Evolutionary conservation across 2,329 filamentous ascomycete species (phyloP).

Genomic region (Scedosporium aurantiacum): DNA sequence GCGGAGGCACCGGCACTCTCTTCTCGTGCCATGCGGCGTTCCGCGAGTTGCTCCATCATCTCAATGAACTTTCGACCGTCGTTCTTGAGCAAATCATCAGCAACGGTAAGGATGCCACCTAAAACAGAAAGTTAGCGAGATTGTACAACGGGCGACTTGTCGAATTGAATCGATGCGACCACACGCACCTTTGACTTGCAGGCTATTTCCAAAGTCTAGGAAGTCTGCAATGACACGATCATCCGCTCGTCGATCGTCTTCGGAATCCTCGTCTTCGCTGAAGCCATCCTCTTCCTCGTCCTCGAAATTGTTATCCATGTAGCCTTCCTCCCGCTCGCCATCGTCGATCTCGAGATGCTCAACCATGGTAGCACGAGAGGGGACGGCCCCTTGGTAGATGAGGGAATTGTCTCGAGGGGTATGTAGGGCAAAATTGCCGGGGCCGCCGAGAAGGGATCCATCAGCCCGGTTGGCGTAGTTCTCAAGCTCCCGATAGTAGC

Average conservation of each 20-base stretch:
- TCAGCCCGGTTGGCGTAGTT: constrained; percentile 85
- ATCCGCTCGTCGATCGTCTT: constrained; percentile 53
- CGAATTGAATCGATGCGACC: constrained; percentile 34
- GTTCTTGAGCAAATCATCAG: constrained; percentile 96
- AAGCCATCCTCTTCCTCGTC: constrained; percentile 45
- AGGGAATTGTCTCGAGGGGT: constrained; percentile 46
- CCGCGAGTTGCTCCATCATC: constrained; percentile 99
- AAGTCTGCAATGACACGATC: constrained; percentile 71
- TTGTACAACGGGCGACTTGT: constrained; percentile 17
- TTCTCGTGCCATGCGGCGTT: constrained; percentile 93
- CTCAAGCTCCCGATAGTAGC: constrained; percentile 96
- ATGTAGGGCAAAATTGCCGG: constrained; percentile 51
- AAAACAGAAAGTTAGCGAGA: constrained; percentile 35
- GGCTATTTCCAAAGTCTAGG: constrained; percentile 93
- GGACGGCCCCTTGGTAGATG: constrained; percentile 53
- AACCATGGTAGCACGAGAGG: constrained; percentile 64
- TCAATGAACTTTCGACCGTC: constrained; percentile 99
- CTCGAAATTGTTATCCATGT: constrained; percentile 44
- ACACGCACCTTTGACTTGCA: constrained; percentile 79
- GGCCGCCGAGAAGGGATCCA: constrained; percentile 24
- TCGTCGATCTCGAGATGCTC: constrained; percentile 50
- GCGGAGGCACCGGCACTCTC: constrained; percentile 52
- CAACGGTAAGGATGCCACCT: constrained; percentile 97
- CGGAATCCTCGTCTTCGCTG: constrained; percentile 54
- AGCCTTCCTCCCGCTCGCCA: constrained; percentile 37